Evolutionary conservation across 108 stramenopile species (phyloP), one percentile per base, ranked within the genome.

Genomic region (Skeletonema tropicum): DNA sequence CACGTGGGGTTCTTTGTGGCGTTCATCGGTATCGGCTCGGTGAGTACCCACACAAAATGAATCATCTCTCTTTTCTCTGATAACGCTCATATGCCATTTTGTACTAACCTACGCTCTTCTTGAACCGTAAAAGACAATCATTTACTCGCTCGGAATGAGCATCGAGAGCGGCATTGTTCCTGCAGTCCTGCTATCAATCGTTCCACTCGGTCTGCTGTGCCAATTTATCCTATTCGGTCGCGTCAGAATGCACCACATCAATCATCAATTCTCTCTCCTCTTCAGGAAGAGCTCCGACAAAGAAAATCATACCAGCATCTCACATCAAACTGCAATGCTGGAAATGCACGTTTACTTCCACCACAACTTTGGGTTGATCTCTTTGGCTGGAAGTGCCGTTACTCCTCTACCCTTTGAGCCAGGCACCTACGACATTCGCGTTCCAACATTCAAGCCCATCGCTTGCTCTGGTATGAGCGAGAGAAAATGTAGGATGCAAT

Each of bases 311-410:
- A 2, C 6, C 57, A 70, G 17, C 58, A 29, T 15, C 32, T 26
- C 58, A 13, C 38, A 33, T 6, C 35, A n/a, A 46, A 65, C 23
- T 42, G 19, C 72, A 7, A 25, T 67, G 42, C 23, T 79, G n/a
- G 77, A 79, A 21, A 36, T 79, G 13, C 33, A 48, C 48, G 71
- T 60, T 13, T 71, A 71, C 58, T 60, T 55, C 25, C 46, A 59
- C 19, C 77, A 79, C 58, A 79, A 79, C 35, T 77, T 77, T 14
- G 77, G 71, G 17, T 13, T 78, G 19, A 65, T 45, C 31, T 72
- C 71, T 61, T 57, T 79, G 36, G 71, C 60, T 14, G 77, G 77
- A 38, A 68, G 52, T 35, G 77, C 71, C 3, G 39, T 60, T 62
- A 39, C 70, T 29, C 33, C 14, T 70, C 62, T 76, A 29, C 80